Percentiles rank a stretch among this genome's conserved stretches.
phyloP scores from a whole-genome alignment of 495 filamentous ascomycete genomes.

The Articulospora tetracladia region DNA sequence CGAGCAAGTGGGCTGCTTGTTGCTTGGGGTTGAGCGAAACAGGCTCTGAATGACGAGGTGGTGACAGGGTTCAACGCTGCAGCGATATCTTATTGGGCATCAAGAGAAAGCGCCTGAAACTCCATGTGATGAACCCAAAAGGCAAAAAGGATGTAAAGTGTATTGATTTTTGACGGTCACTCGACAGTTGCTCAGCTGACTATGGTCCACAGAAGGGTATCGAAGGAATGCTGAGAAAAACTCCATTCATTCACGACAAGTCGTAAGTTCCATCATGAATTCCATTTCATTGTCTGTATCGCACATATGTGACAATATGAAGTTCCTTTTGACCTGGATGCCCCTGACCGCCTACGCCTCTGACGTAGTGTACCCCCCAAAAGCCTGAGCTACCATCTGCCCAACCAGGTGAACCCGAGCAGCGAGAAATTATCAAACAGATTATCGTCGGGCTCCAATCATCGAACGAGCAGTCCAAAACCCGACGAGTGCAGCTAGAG shows the following conservation, averaged over 20 bases:
- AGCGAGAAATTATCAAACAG: neutral
- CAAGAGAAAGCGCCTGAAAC: slow-evolving; percentile 1
- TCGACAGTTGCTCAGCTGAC: neutral
- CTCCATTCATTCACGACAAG: no score
- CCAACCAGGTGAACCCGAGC: slow-evolving; percentile 1
- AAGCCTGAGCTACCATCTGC: neutral
- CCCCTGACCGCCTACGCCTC: slow-evolving; percentile 12
- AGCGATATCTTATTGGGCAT: slow-evolving; percentile 12
- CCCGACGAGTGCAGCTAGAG: no score
- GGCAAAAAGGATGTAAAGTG: neutral
- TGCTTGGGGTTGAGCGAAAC: slow-evolving; percentile 5
- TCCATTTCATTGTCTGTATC: no score
- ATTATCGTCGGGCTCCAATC: slow-evolving; percentile 5
- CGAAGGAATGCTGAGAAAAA: no score
- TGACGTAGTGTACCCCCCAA: slow-evolving; percentile 12
- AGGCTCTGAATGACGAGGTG: slow-evolving; percentile 19
- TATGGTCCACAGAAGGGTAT: no score
- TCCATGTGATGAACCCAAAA: slow-evolving; percentile 5
- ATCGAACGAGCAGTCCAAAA: neutral
- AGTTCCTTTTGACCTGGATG: neutral
- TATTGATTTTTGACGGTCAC: neutral
- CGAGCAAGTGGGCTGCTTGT: slow-evolving; percentile 9
- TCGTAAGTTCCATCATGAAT: no score
- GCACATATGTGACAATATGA: no score
- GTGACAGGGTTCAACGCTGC: slow-evolving; percentile 3